Evolutionary conservation across 2,329 filamentous ascomycete species (phyloP).

Genomic region (Plectosphaerella plurivora): DNA sequence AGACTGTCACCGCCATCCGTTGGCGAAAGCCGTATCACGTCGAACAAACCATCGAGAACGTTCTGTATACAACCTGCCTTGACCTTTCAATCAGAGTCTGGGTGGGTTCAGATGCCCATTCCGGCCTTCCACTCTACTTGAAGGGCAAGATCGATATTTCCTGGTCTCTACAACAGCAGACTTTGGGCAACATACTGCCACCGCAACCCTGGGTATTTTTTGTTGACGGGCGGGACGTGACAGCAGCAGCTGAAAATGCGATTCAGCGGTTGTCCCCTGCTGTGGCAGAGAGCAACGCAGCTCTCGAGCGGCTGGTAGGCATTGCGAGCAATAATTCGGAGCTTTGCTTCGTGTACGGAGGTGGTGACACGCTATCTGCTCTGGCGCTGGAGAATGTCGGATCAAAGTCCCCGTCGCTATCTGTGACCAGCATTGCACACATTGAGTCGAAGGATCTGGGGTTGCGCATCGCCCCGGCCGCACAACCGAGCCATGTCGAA

Average conservation of each 20-base stretch:
- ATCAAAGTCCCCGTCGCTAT: conserved; percentile 59
- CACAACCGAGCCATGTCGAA: conserved; percentile 50
- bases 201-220: conserved; percentile 63
- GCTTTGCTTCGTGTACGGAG: conserved; percentile 80
- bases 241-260: conserved; percentile 69
- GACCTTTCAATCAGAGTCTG: conserved; percentile 81
- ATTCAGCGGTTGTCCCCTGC: conserved; percentile 44
- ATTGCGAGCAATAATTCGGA: conserved; percentile 83
- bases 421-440: conserved; percentile 76
- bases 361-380: conserved; percentile 79
- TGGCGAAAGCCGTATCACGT: conserved; percentile 78
- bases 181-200: conserved; percentile 7
- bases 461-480: conserved; percentile 22
- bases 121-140: conserved; percentile 67
- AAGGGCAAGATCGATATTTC: conserved; percentile 78
- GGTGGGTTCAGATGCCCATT: conserved; percentile 70
- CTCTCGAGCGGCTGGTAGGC: conserved; percentile 79
- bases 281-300: conserved; percentile 45
- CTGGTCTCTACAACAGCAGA: conserved; percentile 56
- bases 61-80: conserved; percentile 82
- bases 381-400: conserved; percentile 90
- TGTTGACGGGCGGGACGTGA: conserved; percentile 77
- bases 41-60: conserved; percentile 77
- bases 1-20: conserved; percentile 73
- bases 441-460: conserved; percentile 56